Evolutionary conservation across 2,329 filamentous ascomycete species (phyloP).

Genomic region (Sporothrix pseudoabietina): DNA sequence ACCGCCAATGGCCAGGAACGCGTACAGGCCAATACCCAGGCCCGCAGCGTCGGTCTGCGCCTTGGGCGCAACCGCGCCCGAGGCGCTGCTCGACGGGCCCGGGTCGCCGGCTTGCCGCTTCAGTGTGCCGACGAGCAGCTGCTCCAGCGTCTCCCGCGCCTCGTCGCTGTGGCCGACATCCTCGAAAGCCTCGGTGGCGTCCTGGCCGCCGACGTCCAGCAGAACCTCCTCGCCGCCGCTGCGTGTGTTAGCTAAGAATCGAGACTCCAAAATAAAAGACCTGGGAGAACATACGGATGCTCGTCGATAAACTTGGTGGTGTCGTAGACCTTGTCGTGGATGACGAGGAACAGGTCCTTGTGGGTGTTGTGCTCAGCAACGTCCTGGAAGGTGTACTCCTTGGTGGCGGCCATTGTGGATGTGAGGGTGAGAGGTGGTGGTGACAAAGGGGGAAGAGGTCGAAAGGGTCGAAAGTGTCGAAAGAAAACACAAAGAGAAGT

Average conservation of each 20-base stretch:
- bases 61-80: conserved; percentile 54
- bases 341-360: conserved; percentile 88
- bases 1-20: conserved; percentile 75
- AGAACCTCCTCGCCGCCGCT: conserved; percentile 98
- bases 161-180: conserved; percentile 99
- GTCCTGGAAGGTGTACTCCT: conserved; percentile 74
- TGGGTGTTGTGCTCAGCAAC: conserved; percentile 85
- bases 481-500: not conserved
- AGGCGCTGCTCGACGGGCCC: conserved; percentile 59
- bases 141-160: conserved; percentile 87
- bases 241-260: conserved; percentile 37
- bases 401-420: conserved; percentile 44
- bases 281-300: conserved; percentile 70
- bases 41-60: conserved; percentile 55
- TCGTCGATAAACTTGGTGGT: conserved; percentile 88
- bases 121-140: conserved; percentile 71
- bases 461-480: not conserved
- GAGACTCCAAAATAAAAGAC: not conserved
- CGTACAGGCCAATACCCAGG: conserved; percentile 79
- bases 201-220: conserved; percentile 92
- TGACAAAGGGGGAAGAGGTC: not conserved
- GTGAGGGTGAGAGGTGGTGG: not conserved
- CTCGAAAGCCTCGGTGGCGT: conserved; percentile 97
- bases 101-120: conserved; percentile 86
- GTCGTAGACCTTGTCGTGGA: conserved; percentile 98